Base-by-base conservation (phyloP, 2,329 filamentous ascomycete species). In the Pseudogymnoascus pannorum region DNA sequence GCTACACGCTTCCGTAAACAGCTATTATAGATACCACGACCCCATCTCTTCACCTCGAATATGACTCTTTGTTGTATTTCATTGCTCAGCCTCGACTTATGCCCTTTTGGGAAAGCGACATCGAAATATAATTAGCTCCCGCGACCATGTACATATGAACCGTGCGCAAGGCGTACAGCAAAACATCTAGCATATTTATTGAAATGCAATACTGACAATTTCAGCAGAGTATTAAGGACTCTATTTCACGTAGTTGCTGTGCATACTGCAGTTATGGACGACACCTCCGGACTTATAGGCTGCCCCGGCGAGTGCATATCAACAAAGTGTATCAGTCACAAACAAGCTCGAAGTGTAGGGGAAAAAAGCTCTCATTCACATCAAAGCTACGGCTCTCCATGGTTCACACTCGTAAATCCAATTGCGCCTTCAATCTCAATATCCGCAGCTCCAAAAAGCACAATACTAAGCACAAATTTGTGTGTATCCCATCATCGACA, bases 401-500 rank as follows among this genome's bases (percentile, higher is more conserved):
- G 24, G 18, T 54, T 54, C 31, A 54, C 26, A 54, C 48, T 54
- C 16, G 48, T 54, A 54, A 54, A 54, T 20, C 4, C 26, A 31
- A 12, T 4, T 24, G 18, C 5, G n/a, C 14, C 26, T 54, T 16
- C 48, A 12, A 31, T 54, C 9, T 8, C 48, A 14, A 20, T n/a
- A n/a, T 31, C 2, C 8, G 9, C 9, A 14, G 26, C 26, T 54
- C n/a, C 48, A 5, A 31, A 54, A 54, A 54, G 48, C 48, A 31
- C n/a, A 3, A 31, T 54, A 54, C 24, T 9, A 12, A 31, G 31
- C 26, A 58, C 57, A 58, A 48, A 9, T 8, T 24, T 58, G 57
- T 36, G 31, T 84, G 82, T 85, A 76, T 85, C 85, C 85, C 83
- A 79, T 87, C 81, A 82, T 87, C 84, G 85, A 87, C 86, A 87